These are phyloP conservation scores for Yamadazyma kitorensis DNA, from an alignment of 805 yeast genomes.

Conservation along the genomic window DNA sequence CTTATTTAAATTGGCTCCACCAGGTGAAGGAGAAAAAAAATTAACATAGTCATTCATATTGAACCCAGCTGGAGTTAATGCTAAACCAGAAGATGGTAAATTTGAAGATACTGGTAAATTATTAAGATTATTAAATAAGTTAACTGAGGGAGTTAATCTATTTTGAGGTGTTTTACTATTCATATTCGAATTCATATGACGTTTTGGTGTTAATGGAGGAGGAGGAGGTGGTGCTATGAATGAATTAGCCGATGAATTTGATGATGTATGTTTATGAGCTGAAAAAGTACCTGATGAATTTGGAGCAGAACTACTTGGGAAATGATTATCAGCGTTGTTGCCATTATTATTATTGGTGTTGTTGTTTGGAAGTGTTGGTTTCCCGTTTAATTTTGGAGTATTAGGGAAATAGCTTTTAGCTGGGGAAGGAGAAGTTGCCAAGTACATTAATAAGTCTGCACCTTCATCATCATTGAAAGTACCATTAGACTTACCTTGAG, in stretches of 20 bases:
- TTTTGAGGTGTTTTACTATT: slow-evolving; percentile 39
- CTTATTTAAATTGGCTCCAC: slow-evolving; percentile 19
- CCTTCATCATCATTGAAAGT: slow-evolving; percentile 55
- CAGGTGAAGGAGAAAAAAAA: slow-evolving; percentile 71
- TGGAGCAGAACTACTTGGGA: slow-evolving; percentile 21
- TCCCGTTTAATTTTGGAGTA: slow-evolving; percentile 24
- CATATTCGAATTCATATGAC: slow-evolving; percentile 19
- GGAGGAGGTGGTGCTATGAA: slow-evolving; percentile 41
- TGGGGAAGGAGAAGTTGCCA: slow-evolving; percentile 82
- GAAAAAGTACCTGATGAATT: slow-evolving; percentile 25
- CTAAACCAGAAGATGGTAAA: slow-evolving; percentile 41
- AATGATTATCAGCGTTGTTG: too few species aligned
- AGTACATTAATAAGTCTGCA: slow-evolving; percentile 74
- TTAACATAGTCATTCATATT: slow-evolving; percentile 83
- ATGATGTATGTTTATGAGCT: slow-evolving; percentile 13
- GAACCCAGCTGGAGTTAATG: slow-evolving; percentile 62
- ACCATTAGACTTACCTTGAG: slow-evolving; percentile 25
- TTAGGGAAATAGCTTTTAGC: slow-evolving; percentile 37
- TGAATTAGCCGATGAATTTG: slow-evolving; percentile 16
- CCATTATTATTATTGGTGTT: slow-evolving; percentile 1
- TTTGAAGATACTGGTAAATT: slow-evolving; percentile 15
- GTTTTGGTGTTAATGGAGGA: slow-evolving; percentile 41
- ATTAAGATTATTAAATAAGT: slow-evolving; percentile 24
- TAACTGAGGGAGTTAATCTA: slow-evolving; percentile 39
- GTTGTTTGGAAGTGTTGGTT: not conserved